Evolutionary conservation across 2,329 filamentous ascomycete species (phyloP).

Genomic region (Penicillium nordicum): DNA sequence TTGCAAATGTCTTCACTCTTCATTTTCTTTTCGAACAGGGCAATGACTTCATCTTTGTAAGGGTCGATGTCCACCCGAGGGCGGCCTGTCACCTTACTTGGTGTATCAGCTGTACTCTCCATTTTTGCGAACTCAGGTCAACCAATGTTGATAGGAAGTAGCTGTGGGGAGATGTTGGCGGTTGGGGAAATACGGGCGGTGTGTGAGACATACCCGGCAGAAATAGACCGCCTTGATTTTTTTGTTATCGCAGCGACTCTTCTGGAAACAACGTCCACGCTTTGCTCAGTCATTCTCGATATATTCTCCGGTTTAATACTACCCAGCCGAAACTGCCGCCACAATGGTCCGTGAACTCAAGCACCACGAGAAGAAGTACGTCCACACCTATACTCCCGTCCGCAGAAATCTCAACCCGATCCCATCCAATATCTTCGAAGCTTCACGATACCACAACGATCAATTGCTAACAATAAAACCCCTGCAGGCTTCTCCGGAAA

Average conservation of each 20-base stretch:
- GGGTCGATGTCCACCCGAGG: slow-evolving; percentile 6
- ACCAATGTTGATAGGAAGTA: not conserved
- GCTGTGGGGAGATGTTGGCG: not conserved
- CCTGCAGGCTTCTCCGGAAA: slow-evolving; percentile 66
- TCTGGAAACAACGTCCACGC: slow-evolving; percentile 5
- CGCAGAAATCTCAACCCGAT: not conserved
- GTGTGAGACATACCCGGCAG: not conserved
- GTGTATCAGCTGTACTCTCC: not conserved
- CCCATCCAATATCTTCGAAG: not conserved
- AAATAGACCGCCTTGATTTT: slow-evolving; percentile 24
- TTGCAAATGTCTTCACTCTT: slow-evolving; percentile 8
- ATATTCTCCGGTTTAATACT: not conserved
- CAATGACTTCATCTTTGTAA: slow-evolving; percentile 3
- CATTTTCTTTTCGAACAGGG: slow-evolving; percentile 6
- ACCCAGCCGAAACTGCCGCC: slow-evolving; percentile 6
- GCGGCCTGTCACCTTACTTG: not conserved
- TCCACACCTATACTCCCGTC: slow-evolving; percentile 1
- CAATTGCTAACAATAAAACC: slow-evolving; percentile 2
- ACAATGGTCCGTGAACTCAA: slow-evolving; percentile 93
- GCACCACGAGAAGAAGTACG: slow-evolving; percentile 83
- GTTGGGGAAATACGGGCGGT: slow-evolving; percentile 4
- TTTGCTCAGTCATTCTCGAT: not conserved
- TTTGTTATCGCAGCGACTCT: slow-evolving; percentile 24
- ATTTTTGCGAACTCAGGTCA: not conserved
- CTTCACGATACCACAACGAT: not conserved